Evolutionary conservation across 1,139 yeast species (phyloP).

Genomic region (Hyphopichia khmerensis): DNA sequence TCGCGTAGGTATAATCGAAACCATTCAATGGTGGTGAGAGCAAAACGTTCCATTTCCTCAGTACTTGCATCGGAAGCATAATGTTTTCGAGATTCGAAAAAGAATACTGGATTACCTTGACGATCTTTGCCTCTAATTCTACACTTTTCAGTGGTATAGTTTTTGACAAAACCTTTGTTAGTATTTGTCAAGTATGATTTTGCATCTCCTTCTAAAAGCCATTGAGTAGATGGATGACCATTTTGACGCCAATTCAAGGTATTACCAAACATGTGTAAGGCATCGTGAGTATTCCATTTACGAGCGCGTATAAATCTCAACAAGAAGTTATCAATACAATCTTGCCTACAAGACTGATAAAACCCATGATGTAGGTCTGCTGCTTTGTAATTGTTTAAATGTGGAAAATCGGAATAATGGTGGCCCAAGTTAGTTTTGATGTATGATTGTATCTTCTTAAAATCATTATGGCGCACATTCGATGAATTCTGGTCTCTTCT

Average conservation of each 20-base stretch:
- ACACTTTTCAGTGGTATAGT: conserved; percentile 38
- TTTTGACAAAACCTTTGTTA: conserved; percentile 37
- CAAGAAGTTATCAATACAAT: conserved; percentile 34
- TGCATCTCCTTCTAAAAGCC: conserved; percentile 42
- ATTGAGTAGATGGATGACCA: conserved; percentile 28
- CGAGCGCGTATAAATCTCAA: conserved; percentile 45
- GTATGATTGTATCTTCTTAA: too few species aligned
- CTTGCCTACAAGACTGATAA: conserved; percentile 23
- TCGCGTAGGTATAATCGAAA: conserved; percentile 37
- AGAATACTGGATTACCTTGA: conserved; percentile 36
- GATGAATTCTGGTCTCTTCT: too few species aligned
- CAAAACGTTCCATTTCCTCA: conserved; percentile 39
- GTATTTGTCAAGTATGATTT: conserved; percentile 30
- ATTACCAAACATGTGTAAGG: conserved; percentile 34
- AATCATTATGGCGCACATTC: too few species aligned
- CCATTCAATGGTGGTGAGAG: conserved; percentile 42
- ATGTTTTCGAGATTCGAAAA: conserved; percentile 42
- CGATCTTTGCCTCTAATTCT: conserved; percentile 42
- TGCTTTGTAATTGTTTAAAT: conserved; percentile 23
- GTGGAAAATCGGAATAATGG: conserved; percentile 8
- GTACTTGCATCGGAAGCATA: conserved; percentile 39
- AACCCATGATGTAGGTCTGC: conserved; percentile 26
- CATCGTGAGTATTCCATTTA: conserved; percentile 35
- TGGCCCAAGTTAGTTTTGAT: neutral
- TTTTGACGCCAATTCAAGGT: conserved; percentile 40